These are phyloP conservation scores for Diaporthe humulicola DNA, from an alignment of 2,329 filamentous ascomycete genomes.

Conservation along the genomic window DNA sequence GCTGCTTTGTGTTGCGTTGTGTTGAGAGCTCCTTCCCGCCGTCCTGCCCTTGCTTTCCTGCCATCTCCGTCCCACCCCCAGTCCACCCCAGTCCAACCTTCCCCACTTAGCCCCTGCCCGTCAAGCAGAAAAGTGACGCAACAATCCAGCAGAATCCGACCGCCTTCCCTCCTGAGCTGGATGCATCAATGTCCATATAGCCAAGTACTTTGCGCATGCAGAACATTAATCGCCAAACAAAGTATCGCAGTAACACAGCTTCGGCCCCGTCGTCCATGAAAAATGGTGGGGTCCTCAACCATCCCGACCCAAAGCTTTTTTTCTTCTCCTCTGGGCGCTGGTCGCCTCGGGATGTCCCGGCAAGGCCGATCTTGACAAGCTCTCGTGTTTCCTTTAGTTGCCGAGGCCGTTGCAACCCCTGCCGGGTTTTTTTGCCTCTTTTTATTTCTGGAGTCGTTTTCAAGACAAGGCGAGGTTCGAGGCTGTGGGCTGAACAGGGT, in stretches of 20 bases:
- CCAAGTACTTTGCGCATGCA: background rate
- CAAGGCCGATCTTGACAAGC: constrained; percentile 29
- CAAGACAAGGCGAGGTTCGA: constrained; percentile 29
- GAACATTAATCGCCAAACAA: accelerated
- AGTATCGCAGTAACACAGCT: background rate
- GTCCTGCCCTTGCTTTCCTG: background rate
- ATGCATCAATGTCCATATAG: background rate
- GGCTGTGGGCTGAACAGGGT: constrained; percentile 19
- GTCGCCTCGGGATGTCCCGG: constrained; percentile 29
- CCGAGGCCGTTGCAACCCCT: constrained; percentile 32
- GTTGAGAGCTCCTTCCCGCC: constrained; percentile 21
- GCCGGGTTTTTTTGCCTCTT: background rate
- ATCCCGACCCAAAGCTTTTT: constrained; percentile 30
- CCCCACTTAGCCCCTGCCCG: background rate
- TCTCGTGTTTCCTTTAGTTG: constrained; percentile 4
- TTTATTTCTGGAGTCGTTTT: background rate
- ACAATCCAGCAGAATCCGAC: constrained; percentile 32
- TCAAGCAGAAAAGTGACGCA: constrained; percentile 36
- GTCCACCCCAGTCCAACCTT: background rate
- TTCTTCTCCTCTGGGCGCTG: background rate
- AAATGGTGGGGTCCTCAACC: constrained; percentile 21
- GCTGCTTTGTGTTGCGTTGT: constrained; percentile 1
- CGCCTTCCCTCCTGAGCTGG: constrained; percentile 15
- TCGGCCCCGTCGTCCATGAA: background rate
- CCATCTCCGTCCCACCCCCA: background rate